Evolutionary conservation across 345 rosid genomes (phyloP), one percentile per base, ranked within the genome.

Genomic region (Carallia brachiata): DNA sequence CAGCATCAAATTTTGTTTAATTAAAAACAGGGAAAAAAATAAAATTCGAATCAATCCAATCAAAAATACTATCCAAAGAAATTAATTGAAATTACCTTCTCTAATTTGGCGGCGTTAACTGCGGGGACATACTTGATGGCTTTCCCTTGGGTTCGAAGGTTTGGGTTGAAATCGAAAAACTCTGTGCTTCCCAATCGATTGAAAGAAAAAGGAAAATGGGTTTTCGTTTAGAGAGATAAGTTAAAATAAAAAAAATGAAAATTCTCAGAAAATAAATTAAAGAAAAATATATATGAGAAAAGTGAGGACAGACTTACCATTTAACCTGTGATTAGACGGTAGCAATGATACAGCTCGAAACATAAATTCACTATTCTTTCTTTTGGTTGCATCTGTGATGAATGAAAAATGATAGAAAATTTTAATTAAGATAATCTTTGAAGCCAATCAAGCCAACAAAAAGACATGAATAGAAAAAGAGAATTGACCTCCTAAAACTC

Each of bases 111-210:
- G n/a, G 99, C 97, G 39, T 82, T 92, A 40, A 92, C 84, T 50
- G 97, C 99, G 17, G 97, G 86, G 34, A 85, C 88, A 66, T 95
- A 95, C 68, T 95, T 98, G 3, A 82, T 84, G 0, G 97, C 96
- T 76, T 90, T 95, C 85, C 88, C 98, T 75, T 85, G 90, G 1
- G 96, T 75, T 18, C 97, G 89, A 40, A 95, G 87, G 66, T 65
- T 82, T 0, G 99, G 98, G 63, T 95, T 96, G 66, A 79, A 92
- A 73, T 95, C 83, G 96, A 72, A 89, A 95, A 53, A 95, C 98
- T 75, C 97, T 79, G 96, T 95, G 74, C 17, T 70, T 34, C 1
- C 68, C 77, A 17, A 10, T 18, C 60, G 65, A 34, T n/a, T 19
- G 19, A 69, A 18, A 30, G 15, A 31, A 17, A 39, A 8, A 18